Base-by-base conservation (phyloP, 805 yeast species). In the Cyberlindnera veronae region DNA sequence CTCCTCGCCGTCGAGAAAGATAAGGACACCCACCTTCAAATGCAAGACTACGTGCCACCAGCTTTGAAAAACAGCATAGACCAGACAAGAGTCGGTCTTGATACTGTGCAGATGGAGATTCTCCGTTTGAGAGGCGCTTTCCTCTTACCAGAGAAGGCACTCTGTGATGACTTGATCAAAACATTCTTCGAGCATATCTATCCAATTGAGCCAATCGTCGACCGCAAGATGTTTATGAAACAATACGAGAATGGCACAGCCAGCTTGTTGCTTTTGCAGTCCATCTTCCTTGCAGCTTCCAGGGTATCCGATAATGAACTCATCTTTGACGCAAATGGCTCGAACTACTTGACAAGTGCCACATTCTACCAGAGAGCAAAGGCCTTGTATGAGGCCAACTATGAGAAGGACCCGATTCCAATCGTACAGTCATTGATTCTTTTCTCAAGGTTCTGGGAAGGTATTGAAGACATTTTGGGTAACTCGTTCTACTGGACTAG, bases 341-440 rank as follows among this genome's bases (percentile, higher is more conserved):
- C 73, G 11, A 66, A 74, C 26, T 75, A 76, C 42, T 66, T 72
- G 34, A 76, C 84, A 34, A 63, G 76, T 35, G 62, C 75, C 42
- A 76, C 85, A 3, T 76, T 84, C 44, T 79, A 79, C 61, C 72
- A 78, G 49, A 69, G 95, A 14, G 90, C 89, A 4, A 82, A 81
- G 62, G 85, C 88, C 0, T 62, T 86, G 19, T 83, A 76, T 57
- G 91, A 84, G 52, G 74, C 84, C 2, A 76, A 74, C 46, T 76
- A 76, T 49, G 93, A 85, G 60, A 63, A 71, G 23, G 88, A 84
- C 52, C 76, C 84, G 1, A 66, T 81, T 2, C 63, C 76, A 6
- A 62, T 81, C 18, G 68, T 84, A 8, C 89, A 82, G 53, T 71
- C 88, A 0, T 63, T 81, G 28, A 59, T 78, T 17, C 61, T 84